phyloP scores from a whole-genome alignment of 257 asterid species.

The Osmanthus fragrans region DNA sequence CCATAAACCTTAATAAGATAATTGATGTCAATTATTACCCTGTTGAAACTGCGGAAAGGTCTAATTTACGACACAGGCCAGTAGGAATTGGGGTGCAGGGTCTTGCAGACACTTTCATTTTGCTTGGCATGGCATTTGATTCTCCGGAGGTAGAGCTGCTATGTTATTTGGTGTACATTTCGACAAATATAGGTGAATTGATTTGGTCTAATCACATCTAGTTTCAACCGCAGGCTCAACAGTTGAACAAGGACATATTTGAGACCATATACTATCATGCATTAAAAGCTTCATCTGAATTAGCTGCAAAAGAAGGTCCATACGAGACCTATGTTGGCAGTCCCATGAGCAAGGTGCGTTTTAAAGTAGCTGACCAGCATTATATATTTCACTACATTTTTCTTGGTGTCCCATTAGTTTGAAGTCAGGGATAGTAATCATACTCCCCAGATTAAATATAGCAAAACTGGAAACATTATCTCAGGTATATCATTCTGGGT shows the following conservation, averaged over 20 bases:
- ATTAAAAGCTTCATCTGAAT: constrained; percentile 76
- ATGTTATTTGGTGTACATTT: not conserved
- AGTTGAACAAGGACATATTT: constrained; percentile 86
- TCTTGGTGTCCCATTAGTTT: too few relatives aligned
- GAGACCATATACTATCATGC: constrained; percentile 97
- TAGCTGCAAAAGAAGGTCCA: constrained; percentile 74
- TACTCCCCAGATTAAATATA: too few relatives aligned
- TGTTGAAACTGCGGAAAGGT: constrained; percentile 85
- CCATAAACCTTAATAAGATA: constrained; percentile 82
- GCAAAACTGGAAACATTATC: too few relatives aligned
- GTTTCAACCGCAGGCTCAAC: constrained; percentile 69
- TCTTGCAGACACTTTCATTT: constrained; percentile 88
- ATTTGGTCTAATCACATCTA: constrained; percentile 2
- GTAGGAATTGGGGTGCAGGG: constrained; percentile 98
- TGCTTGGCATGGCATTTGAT: constrained; percentile 97
- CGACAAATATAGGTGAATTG: not conserved
- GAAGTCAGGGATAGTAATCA: too few relatives aligned
- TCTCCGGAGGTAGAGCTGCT: constrained; percentile 74
- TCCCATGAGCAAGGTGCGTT: constrained; percentile 86
- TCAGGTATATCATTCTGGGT: not conserved
- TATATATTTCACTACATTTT: too few relatives aligned
- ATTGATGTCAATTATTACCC: constrained; percentile 88
- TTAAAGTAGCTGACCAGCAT: not conserved
- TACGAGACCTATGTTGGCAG: constrained; percentile 82
- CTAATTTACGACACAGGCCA: constrained; percentile 89